A percentile compares a stretch with the other conserved stretches of the same genome.
Evolutionary conservation across 2,329 filamentous ascomycete genomes (phyloP).

Genomic region (Fusarium mangiferae): DNA sequence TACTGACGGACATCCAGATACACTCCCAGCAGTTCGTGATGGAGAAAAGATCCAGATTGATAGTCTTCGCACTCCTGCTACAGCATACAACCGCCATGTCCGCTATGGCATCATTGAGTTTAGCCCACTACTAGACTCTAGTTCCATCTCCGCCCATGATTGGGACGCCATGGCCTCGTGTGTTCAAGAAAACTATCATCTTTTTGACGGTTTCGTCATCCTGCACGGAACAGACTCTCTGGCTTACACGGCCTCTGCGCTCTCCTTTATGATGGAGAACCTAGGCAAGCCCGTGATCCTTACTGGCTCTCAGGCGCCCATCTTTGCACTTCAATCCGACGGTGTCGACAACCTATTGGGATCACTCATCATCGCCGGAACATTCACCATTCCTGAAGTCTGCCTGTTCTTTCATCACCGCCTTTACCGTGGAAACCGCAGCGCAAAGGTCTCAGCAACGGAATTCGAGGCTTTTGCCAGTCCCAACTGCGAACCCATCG

Average conservation of each 20-base stretch:
- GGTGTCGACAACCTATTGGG: constrained; percentile 91
- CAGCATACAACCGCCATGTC: constrained; percentile 82
- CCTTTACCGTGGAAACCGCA: constrained; percentile 87
- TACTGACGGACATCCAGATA: constrained; percentile 48
- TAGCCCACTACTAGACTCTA: constrained; percentile 84
- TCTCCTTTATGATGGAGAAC: constrained; percentile 93
- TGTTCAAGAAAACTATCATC: constrained; percentile 85
- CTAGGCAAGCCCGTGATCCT: constrained; percentile 91
- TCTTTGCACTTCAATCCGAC: constrained; percentile 90
- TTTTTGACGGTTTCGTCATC: constrained; percentile 91
- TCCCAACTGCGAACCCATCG: constrained; percentile 86
- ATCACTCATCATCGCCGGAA: constrained; percentile 88
- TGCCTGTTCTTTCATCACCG: constrained; percentile 94
- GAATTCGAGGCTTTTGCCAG: constrained; percentile 89
- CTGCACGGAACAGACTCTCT: constrained; percentile 92
- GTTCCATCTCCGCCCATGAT: constrained; percentile 85
- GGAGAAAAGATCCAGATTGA: constrained; percentile 65
- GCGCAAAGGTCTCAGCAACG: constrained; percentile 87
- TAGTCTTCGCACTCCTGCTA: constrained; percentile 82
- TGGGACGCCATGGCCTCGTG: constrained; percentile 86
- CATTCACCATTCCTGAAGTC: constrained; percentile 93
- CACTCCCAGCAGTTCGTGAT: constrained; percentile 62
- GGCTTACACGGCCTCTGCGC: constrained; percentile 87
- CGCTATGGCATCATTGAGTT: constrained; percentile 89
- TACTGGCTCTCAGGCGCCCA: constrained; percentile 84